phyloP scores from a whole-genome alignment of 805 yeast species.

The Metschnikowia dekortorum region DNA sequence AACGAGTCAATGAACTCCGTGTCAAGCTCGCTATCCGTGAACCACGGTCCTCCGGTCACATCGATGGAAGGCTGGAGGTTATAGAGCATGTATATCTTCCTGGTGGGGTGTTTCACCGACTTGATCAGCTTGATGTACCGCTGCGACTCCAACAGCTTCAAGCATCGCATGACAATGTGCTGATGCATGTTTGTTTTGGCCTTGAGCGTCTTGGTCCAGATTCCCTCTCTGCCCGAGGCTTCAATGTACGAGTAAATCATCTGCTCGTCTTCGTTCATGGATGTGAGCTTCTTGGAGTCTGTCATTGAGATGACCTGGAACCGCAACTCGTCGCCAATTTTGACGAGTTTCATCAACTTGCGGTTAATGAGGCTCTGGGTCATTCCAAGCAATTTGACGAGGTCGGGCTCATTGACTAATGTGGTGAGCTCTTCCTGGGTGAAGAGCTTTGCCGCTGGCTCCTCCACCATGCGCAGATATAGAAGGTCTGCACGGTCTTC shows the following conservation, averaged over 20 bases:
- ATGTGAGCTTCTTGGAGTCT: constrained; percentile 73
- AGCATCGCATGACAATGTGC: constrained; percentile 79
- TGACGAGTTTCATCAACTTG: constrained; percentile 65
- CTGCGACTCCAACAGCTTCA: constrained; percentile 75
- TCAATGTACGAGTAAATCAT: constrained; percentile 88
- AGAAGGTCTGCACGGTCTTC: constrained; percentile 44
- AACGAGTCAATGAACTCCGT: constrained; percentile 87
- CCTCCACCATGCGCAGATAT: constrained; percentile 60
- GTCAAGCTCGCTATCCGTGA: constrained; percentile 91
- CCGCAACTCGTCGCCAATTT: constrained; percentile 59
- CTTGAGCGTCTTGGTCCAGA: constrained; percentile 90
- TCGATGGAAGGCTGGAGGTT: constrained; percentile 91
- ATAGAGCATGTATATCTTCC: constrained; percentile 94
- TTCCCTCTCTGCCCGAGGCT: constrained; percentile 91
- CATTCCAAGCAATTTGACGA: constrained; percentile 41
- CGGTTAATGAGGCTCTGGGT: constrained; percentile 52
- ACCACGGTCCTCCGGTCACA: constrained; percentile 99
- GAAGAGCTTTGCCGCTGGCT: constrained; percentile 47
- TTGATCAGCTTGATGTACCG: constrained; percentile 85
- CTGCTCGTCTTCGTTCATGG: constrained; percentile 84
- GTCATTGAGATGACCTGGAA: constrained; percentile 70
- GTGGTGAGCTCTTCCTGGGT: constrained; percentile 65
- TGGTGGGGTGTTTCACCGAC: constrained; percentile 85
- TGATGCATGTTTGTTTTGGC: constrained; percentile 87
- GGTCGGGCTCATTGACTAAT: constrained; percentile 40